Base-by-base conservation (phyloP, 148 eudicot species). In the Heliamphora exappendiculata region DNA sequence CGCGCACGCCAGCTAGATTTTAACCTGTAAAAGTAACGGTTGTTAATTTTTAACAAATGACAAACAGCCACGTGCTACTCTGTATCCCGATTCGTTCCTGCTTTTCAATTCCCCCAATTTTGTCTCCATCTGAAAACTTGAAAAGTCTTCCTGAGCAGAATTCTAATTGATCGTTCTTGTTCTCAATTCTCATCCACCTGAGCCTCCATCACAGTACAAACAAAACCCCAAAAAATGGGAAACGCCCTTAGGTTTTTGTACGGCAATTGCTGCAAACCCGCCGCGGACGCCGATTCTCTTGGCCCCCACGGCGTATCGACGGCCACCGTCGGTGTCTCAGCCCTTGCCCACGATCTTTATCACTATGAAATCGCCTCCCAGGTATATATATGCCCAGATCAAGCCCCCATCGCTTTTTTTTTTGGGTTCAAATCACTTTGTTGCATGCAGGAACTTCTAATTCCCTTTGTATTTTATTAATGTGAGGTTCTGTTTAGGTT, bases 331-430 rank as follows among this genome's bases (percentile, higher is more conserved):
- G 92, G 92, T 2, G 87, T 91, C 72, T 86, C 98, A 3, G 93
- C 96, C 60, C 83, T 94, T 2, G 93, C 93, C 72, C 97, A 79
- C 13, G 98, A 94, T 79, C 88, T 94, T 64, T 90, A 84, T 59
- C 87, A 89, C 78, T 94, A 85, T 72, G 97, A 94, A 81, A 86
- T 79, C 83, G 90, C 93, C 53, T 87, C 93, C 65, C 88, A 92
- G 97, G 98, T 92, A 79, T 3, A 1, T 26, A 37, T 3, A 11
- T 5, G n/a, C 6, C 49, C 7, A 42, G 45, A 34, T 44, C 70
- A 39, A n/a, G n/a, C n/a, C n/a, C n/a, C 70, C 49, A 53, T 45
- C n/a, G n/a, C n/a, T n/a, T n/a, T n/a, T n/a, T n/a, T n/a, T 67
- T 33, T 29, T 24, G 29, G 3, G 63, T 29, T 39, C 42, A 22